Base-by-base conservation (phyloP, 2,329 filamentous ascomycete genomes). In the Fusarium caatingaense region DNA sequence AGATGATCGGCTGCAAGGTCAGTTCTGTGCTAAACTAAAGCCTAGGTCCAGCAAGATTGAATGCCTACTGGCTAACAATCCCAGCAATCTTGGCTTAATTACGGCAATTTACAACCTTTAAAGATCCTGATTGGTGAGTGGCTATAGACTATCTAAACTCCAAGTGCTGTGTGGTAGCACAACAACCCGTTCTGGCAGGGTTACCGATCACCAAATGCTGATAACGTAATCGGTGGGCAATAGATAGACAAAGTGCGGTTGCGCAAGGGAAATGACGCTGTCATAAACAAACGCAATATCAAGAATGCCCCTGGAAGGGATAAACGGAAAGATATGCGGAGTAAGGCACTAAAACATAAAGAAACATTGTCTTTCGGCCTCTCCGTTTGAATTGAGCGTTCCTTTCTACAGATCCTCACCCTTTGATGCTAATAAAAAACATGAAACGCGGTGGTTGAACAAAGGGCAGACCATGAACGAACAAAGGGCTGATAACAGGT, bases 331-430 rank as follows among this genome's bases (percentile, higher is more conserved):
- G 34, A 37, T 37, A 12, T 37, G 34, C 18, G 18, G 34, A n/a
- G 9, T 11, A 11, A 1, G 34, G 5, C 18, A 37, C 34, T 37
- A n/a, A 37, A 37, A 37, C 10, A 37, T 12, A 37, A 12, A 11
- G 34, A 18, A n/a, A 37, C 6, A n/a, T 37, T 10, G 18, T n/a
- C 34, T 37, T 37, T 37, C 34, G 18, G 34, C 34, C 34, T 37
- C 18, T 12, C 34, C 34, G 1, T 37, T 37, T 37, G 10, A 0
- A 37, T 7, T 37, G 34, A 37, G 18, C 3, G 34, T 37, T 37
- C 2, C 10, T 0, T 12, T n/a, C 1, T 12, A n/a, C 34, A 10
- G 34, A 1, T 0, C 1, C 6, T 6, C 6, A n/a, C 12, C 18
- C 34, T 37, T n/a, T 37, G 18, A 7, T 37, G 6, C 34, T n/a